Percentiles rank a stretch among this genome's conserved stretches.
Conservation (phyloP, 495 filamentous ascomycete genomes). For the Neurospora sp. region DNA sequence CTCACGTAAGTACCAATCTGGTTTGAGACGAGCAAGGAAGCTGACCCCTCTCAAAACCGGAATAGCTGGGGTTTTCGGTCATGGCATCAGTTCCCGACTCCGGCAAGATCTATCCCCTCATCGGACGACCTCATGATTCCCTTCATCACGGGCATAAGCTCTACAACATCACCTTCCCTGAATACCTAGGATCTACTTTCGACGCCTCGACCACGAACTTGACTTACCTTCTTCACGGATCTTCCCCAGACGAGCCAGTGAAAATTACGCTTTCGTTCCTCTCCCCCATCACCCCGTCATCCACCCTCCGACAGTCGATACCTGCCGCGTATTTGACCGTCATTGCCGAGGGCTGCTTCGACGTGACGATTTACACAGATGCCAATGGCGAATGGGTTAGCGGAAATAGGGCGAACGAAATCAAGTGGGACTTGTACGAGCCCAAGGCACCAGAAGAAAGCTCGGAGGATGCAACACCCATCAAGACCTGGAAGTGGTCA, state of each 20-base stretch:
- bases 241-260: slow-evolving; percentile 27
- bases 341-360: slow-evolving; percentile 57
- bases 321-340: slow-evolving; percentile 80
- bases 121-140: slow-evolving; percentile 81
- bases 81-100: slow-evolving; percentile 66
- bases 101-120: slow-evolving; percentile 68
- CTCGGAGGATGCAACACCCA: slow-evolving; percentile 8
- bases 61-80: slow-evolving; percentile 65
- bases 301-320: slow-evolving; percentile 81
- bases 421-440: slow-evolving; percentile 56
- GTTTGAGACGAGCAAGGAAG: background rate
- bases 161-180: slow-evolving; percentile 59
- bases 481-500: slow-evolving; percentile 53
- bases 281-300: slow-evolving; percentile 87
- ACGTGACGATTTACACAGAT: slow-evolving; percentile 80
- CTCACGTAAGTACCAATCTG: slow-evolving; percentile 31
- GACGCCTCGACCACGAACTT: slow-evolving; percentile 92
- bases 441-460: slow-evolving; percentile 13
- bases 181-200: slow-evolving; percentile 69
- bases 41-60: background rate
- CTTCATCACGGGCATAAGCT: slow-evolving; percentile 35
- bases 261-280: slow-evolving; percentile 76
- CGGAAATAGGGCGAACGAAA: slow-evolving; percentile 55
- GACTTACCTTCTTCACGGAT: slow-evolving; percentile 59
- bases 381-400: slow-evolving; percentile 85